Conservation (phyloP, 306 rosid genomes). For the Pachyrhizus erosus region DNA sequence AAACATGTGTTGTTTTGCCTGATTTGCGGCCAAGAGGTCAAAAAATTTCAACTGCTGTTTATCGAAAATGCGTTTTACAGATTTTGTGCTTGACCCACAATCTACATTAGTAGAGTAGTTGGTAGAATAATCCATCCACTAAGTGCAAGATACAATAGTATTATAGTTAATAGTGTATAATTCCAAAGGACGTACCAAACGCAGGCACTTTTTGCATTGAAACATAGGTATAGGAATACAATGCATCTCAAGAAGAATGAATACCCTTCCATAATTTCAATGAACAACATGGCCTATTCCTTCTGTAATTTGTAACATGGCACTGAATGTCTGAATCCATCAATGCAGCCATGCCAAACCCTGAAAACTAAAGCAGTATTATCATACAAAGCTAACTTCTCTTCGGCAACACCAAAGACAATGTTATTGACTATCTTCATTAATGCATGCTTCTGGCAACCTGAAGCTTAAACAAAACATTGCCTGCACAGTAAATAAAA, state of each 20-base stretch:
- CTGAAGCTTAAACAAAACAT: conserved; percentile 87
- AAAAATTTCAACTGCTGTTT: background rate
- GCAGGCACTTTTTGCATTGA: background rate
- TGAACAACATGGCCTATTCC: background rate
- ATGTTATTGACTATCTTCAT: conserved; percentile 43
- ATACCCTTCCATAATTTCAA: background rate
- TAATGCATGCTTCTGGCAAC: conserved; percentile 59
- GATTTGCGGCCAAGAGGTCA: background rate
- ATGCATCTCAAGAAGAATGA: conserved; percentile 14
- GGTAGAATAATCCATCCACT: background rate
- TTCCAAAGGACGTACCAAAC: background rate
- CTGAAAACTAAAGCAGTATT: conserved; percentile 13
- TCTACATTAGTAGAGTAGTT: background rate
- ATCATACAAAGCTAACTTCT: conserved; percentile 27
- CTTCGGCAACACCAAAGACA: conserved; percentile 24
- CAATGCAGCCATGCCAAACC: conserved; percentile 3
- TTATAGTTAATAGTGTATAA: background rate
- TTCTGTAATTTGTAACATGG: background rate
- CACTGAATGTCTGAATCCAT: background rate
- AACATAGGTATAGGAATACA: background rate
- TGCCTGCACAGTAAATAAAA: conserved; percentile 61
- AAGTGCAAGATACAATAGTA: background rate
- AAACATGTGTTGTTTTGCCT: background rate
- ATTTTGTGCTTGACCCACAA: background rate
- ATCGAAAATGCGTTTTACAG: background rate